phyloP scores from a whole-genome alignment of 768 basidiomycete species.

The Clitopilus passeckerianus region DNA sequence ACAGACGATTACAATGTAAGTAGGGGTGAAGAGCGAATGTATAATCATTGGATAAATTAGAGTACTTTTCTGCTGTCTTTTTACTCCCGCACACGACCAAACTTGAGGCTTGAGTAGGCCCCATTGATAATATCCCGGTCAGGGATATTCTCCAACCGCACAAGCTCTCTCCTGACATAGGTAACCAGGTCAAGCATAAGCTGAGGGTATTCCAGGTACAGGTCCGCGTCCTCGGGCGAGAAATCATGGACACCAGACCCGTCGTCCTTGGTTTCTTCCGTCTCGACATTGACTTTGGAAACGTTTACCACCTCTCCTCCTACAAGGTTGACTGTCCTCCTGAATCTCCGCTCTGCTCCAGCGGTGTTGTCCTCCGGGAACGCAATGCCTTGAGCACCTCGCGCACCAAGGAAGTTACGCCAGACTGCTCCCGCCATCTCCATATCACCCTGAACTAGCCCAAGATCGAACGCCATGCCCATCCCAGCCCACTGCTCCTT shows the following conservation, averaged over 20 bases:
- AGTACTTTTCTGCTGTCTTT: background rate
- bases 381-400: conserved; percentile 71
- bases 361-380: conserved; percentile 22
- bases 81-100: conserved; percentile 24
- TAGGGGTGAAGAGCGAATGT: background rate
- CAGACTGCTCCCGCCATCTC: conserved; percentile 87
- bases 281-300: conserved; percentile 49
- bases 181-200: conserved; percentile 65
- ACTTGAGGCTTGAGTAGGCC: conserved; percentile 30
- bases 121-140: conserved; percentile 40
- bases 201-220: conserved; percentile 71
- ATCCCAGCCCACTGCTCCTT: conserved; percentile 90
- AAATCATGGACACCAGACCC: conserved; percentile 73
- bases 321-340: conserved; percentile 66
- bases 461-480: conserved; percentile 74
- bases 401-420: conserved; percentile 85
- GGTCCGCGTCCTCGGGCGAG: conserved; percentile 48
- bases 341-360: conserved; percentile 28
- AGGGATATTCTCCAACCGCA: conserved; percentile 52
- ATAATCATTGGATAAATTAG: background rate
- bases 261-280: conserved; percentile 60
- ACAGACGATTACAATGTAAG: background rate
- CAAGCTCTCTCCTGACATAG: conserved; percentile 71
- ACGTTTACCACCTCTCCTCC: conserved; percentile 62
- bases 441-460: conserved; percentile 67